phyloP scores from a whole-genome alignment of 306 rosid genomes.

The Luffa aegyptiaca region DNA sequence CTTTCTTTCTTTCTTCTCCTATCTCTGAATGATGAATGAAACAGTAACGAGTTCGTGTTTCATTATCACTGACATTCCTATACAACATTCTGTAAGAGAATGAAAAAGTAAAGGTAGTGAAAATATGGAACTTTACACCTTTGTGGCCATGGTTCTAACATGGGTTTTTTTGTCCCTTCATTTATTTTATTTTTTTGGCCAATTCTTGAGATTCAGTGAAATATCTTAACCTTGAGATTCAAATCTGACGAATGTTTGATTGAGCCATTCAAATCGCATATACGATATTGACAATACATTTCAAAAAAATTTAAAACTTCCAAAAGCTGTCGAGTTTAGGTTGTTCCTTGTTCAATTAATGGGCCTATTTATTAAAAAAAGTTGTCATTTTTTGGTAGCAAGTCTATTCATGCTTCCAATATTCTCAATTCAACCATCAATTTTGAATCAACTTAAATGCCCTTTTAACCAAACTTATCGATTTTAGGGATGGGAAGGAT shows the following conservation, averaged over 20 bases:
- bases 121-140: not conserved
- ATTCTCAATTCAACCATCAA: not conserved
- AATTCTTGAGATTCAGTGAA: not conserved
- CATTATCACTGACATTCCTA: not conserved
- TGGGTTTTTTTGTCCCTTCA: not conserved
- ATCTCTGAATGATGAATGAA: not conserved
- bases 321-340: not conserved
- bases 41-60: not conserved
- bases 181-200: not conserved
- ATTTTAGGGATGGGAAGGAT: not conserved
- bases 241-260: not conserved
- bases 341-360: not conserved
- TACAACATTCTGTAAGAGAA: not conserved
- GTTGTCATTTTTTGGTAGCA: not conserved
- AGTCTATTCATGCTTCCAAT: not conserved
- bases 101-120: not conserved
- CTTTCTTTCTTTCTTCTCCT: not conserved
- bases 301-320: not conserved
- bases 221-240: not conserved
- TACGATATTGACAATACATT: not conserved
- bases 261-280: not conserved
- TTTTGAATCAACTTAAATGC: not conserved
- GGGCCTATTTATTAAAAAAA: not conserved
- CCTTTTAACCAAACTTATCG: not conserved
- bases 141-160: not conserved